These are phyloP conservation scores for Talaromyces funiculosus DNA, from an alignment of 2,329 filamentous ascomycete species.

Conservation along the genomic window DNA sequence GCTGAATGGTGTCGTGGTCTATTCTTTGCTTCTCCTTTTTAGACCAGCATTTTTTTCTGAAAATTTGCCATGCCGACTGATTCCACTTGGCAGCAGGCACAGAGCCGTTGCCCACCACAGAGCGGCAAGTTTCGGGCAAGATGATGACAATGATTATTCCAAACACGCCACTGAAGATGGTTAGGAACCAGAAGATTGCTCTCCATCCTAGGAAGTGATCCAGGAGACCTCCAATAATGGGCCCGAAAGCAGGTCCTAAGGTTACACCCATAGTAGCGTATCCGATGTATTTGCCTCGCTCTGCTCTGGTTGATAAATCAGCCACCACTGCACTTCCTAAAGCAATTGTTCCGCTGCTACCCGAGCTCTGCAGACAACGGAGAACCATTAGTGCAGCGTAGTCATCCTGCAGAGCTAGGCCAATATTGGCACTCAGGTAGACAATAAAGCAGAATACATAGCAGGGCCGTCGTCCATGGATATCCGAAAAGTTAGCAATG, in stretches of 20 bases:
- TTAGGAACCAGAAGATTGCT: constrained; percentile 44
- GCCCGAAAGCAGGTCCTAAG: constrained; percentile 31
- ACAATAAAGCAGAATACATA: constrained; percentile 49
- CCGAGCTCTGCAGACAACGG: constrained; percentile 31
- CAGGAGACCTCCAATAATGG: constrained; percentile 32
- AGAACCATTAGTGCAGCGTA: constrained; percentile 32
- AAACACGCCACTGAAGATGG: constrained; percentile 40
- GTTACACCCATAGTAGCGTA: constrained; percentile 28
- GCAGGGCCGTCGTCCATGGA: constrained; percentile 45
- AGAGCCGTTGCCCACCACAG: constrained; percentile 34
- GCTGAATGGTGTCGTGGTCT: constrained; percentile 1
- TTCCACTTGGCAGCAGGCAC: constrained; percentile 21
- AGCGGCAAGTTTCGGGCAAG: constrained; percentile 34
- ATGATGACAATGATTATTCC: constrained; percentile 28
- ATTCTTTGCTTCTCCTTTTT: background rate
- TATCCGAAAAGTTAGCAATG: constrained; percentile 48
- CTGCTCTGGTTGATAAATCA: constrained; percentile 33
- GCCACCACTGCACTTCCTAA: constrained; percentile 35
- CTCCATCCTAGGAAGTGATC: constrained; percentile 34
- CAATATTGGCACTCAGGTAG: constrained; percentile 36
- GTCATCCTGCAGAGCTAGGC: constrained; percentile 30
- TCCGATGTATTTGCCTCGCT: constrained; percentile 39
- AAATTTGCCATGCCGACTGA: background rate
- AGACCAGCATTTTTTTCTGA: background rate
- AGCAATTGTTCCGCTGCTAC: constrained; percentile 37